phyloP scores from a whole-genome alignment of 139 green algal genomes.

The Chlorella sp. region DNA sequence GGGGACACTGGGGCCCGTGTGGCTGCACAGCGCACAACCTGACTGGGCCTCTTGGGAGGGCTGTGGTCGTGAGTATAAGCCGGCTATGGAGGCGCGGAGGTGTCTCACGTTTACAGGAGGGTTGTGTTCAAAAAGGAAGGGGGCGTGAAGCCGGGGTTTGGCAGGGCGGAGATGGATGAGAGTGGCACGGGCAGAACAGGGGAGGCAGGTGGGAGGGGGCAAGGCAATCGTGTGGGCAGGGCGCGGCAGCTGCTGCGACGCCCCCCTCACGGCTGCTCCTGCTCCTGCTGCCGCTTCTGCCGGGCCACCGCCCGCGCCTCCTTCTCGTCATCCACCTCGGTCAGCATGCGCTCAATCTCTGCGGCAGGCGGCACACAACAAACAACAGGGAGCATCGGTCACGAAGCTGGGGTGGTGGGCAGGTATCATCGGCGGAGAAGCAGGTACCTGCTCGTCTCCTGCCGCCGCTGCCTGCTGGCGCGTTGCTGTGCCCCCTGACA shows the following conservation, averaged over 20 bases:
- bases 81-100: no score
- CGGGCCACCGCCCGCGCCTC: not conserved
- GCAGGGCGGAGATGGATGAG: not conserved
- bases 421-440: not conserved
- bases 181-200: not conserved
- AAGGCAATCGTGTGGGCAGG: not conserved
- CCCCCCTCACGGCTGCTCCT: not conserved
- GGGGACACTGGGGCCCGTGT: no score
- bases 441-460: no score
- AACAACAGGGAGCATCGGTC: not conserved
- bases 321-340: conserved; percentile 49
- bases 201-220: no score
- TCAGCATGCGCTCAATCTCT: conserved; percentile 49
- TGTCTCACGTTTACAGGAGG: no score
- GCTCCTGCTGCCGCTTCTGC: conserved; percentile 27
- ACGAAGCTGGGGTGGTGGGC: not conserved
- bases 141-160: not conserved
- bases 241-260: not conserved
- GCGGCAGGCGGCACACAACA: not conserved
- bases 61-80: no score
- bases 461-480: no score
- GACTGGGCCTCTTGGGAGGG: no score
- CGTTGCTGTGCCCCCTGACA: no score
- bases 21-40: no score
- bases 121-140: not conserved